These are phyloP conservation scores for Tuber borchii DNA, from an alignment of 495 filamentous ascomycete genomes.

Conservation along the genomic window DNA sequence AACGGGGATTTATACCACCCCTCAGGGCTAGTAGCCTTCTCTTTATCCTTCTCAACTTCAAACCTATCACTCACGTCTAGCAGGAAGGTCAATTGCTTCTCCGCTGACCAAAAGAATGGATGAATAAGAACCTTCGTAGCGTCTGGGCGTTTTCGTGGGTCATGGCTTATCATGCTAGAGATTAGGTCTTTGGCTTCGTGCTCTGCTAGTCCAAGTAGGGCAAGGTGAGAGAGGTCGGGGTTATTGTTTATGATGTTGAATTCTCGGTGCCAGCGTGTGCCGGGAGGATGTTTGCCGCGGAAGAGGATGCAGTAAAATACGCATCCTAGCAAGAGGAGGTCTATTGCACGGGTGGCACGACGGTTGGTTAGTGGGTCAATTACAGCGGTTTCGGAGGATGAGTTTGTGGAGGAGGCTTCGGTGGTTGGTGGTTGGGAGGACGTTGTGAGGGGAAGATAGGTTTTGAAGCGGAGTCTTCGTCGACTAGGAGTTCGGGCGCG, in stretches of 20 bases:
- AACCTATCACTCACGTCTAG: constrained; percentile 93
- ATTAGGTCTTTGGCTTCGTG: constrained; percentile 84
- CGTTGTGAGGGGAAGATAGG: constrained; percentile 33
- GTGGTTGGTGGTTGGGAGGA: constrained; percentile 44
- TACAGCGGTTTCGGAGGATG: constrained; percentile 53
- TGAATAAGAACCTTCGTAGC: constrained; percentile 74
- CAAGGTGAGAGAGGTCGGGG: constrained; percentile 59
- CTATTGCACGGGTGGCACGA: constrained; percentile 87
- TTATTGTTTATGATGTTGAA: constrained; percentile 88
- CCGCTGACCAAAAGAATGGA: constrained; percentile 90
- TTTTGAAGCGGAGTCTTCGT: constrained; percentile 54
- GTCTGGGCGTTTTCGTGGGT: constrained; percentile 64
- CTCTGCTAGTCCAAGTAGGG: constrained; percentile 68
- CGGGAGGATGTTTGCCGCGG: constrained; percentile 84
- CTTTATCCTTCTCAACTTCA: constrained; percentile 84
- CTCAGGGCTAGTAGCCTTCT: constrained; percentile 55
- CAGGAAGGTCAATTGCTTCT: constrained; percentile 81
- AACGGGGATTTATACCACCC: constrained; percentile 56
- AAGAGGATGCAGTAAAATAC: constrained; percentile 96
- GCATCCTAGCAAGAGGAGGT: constrained; percentile 92
- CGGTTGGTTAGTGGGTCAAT: constrained; percentile 60
- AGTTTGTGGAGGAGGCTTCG: constrained; percentile 45
- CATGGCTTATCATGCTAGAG: constrained; percentile 67
- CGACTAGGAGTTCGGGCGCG: constrained; percentile 82
- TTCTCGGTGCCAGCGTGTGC: constrained; percentile 90